phyloP scores from a whole-genome alignment of 495 filamentous ascomycete species.

The Xylaria flabelliformis region DNA sequence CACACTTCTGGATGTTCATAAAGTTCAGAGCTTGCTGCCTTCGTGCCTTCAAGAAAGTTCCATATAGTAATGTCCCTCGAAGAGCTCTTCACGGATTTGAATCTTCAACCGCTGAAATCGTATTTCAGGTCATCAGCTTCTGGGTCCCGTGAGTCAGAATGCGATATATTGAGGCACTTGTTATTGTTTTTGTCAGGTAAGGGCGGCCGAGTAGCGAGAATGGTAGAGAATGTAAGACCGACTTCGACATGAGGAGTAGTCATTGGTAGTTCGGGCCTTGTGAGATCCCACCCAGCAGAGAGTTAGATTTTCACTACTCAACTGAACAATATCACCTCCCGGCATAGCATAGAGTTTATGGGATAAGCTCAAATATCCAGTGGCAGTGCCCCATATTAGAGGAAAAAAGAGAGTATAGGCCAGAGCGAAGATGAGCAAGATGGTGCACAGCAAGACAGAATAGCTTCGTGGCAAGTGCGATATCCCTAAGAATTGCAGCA shows the following conservation, averaged over 20 bases:
- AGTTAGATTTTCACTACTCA: slow-evolving; percentile 18
- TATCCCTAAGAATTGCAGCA: slow-evolving; percentile 2
- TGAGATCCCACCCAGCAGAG: slow-evolving; percentile 26
- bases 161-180: neutral
- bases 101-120: neutral
- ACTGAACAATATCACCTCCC: slow-evolving; percentile 7
- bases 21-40: neutral
- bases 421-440: slow-evolving; percentile 7
- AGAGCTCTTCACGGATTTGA: neutral
- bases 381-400: slow-evolving; percentile 17
- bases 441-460: slow-evolving; percentile 23
- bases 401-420: slow-evolving; percentile 19
- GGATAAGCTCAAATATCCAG: slow-evolving; percentile 22
- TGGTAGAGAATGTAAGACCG: slow-evolving; percentile 17
- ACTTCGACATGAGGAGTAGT: slow-evolving; percentile 10
- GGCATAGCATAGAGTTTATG: slow-evolving; percentile 26
- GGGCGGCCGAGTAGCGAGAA: neutral
- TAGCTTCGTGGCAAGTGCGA: slow-evolving; percentile 1
- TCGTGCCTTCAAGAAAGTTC: neutral
- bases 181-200: neutral
- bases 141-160: neutral
- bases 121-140: neutral
- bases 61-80: neutral
- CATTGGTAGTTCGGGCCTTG: neutral
- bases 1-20: slow-evolving; percentile 9